phyloP scores from a whole-genome alignment of 208 protist genomes.

The Leishmania arabica region DNA sequence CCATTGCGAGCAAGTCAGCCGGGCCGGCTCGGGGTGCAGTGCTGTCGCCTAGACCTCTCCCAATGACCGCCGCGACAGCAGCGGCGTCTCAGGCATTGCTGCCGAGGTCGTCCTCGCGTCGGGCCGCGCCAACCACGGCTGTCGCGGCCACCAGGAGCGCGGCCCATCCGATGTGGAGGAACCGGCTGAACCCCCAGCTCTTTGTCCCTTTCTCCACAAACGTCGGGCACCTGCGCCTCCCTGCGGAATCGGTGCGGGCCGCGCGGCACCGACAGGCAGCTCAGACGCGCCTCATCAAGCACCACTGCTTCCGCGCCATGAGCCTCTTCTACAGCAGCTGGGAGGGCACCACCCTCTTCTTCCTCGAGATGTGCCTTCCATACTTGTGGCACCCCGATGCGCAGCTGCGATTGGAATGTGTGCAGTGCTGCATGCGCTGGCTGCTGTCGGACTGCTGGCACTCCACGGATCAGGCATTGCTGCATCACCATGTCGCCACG shows the following conservation, averaged over 20 bases:
- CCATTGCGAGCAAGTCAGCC: neutral
- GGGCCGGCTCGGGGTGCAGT: neutral
- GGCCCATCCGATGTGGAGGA: slow-evolving; percentile 6
- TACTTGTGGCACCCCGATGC: slow-evolving; percentile 69
- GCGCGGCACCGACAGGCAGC: slow-evolving; percentile 17
- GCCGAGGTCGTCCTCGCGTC: neutral
- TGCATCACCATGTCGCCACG: neutral
- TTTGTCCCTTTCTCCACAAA: neutral
- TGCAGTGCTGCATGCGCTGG: slow-evolving; percentile 60
- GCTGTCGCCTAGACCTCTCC: neutral
- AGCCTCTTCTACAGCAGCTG: slow-evolving; percentile 55
- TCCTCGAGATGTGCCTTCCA: slow-evolving; percentile 68
- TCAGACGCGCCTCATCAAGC: slow-evolving; percentile 42
- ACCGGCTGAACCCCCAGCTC: neutral
- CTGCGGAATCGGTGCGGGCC: neutral
- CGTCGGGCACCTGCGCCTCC: neutral
- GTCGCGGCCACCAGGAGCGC: neutral
- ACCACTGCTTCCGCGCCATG: slow-evolving; percentile 69
- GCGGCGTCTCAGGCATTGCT: neutral
- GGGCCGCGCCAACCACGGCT: neutral
- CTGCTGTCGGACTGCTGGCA: slow-evolving; percentile 41
- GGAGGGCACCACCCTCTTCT: slow-evolving; percentile 60
- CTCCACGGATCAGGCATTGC: slow-evolving; percentile 11
- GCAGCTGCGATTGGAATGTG: slow-evolving; percentile 57
- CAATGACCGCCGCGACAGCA: neutral